Percentiles rank a stretch among this genome's conserved stretches.
phyloP scores from a whole-genome alignment of 225 moss, liverwort and hornwort genomes.

The Rhytidiadelphus loreus region DNA sequence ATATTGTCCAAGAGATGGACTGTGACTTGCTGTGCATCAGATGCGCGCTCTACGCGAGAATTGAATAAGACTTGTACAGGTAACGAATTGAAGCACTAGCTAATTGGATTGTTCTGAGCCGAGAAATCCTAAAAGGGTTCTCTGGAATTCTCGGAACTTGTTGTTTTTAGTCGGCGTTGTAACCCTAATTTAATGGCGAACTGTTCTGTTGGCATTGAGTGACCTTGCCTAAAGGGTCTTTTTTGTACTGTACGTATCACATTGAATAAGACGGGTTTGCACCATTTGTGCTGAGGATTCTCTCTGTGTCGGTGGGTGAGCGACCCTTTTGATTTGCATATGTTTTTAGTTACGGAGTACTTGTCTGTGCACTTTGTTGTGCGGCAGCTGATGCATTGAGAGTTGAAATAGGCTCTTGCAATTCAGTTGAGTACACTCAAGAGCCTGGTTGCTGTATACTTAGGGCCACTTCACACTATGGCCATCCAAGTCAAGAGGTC shows the following conservation, averaged over 20 bases:
- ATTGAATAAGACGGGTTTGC: slow-evolving; percentile 11
- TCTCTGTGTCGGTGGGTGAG: background rate
- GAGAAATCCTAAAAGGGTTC: background rate
- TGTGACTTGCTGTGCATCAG: background rate
- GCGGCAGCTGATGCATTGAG: background rate
- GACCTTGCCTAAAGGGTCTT: background rate
- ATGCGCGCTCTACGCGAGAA: background rate
- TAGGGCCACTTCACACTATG: no score
- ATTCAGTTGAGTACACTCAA: background rate
- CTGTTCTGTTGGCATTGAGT: background rate
- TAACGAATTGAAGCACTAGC: background rate
- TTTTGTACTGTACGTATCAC: background rate
- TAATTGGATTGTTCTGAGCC: background rate
- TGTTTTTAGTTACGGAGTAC: background rate
- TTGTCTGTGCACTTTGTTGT: background rate
- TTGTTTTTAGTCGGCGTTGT: background rate
- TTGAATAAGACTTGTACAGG: background rate
- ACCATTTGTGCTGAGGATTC: background rate
- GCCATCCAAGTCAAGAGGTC: no score
- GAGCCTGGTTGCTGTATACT: background rate
- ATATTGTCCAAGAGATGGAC: background rate
- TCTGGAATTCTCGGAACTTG: background rate
- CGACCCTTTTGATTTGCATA: background rate
- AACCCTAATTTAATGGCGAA: background rate
- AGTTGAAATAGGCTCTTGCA: background rate